These are phyloP conservation scores for Plantago ovata DNA, from an alignment of 257 asterid species.

Conservation along the genomic window DNA sequence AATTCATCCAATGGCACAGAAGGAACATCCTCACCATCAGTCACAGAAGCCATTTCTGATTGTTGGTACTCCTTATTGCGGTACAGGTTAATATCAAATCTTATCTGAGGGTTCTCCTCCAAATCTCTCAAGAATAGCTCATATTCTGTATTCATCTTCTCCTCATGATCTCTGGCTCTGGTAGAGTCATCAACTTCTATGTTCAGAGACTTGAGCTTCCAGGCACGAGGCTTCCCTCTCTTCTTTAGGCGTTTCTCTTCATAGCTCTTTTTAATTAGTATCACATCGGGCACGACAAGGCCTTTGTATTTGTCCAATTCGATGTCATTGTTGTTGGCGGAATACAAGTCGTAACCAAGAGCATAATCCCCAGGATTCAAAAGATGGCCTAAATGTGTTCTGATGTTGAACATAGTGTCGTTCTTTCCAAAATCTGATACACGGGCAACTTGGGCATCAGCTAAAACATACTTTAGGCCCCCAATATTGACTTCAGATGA, in stretches of 20 bases:
- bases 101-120: conserved; percentile 48
- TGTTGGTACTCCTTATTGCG: conserved; percentile 48
- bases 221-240: conserved; percentile 28
- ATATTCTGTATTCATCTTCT: conserved; percentile 42
- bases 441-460: conserved; percentile 45
- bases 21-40: conserved; percentile 42
- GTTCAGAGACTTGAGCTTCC: conserved; percentile 44
- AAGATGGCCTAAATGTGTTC: not conserved
- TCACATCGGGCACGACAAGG: not conserved
- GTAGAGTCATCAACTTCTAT: conserved; percentile 38
- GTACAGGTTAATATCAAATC: conserved; percentile 40
- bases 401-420: not conserved
- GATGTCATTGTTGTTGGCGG: conserved; percentile 16
- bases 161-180: conserved; percentile 34
- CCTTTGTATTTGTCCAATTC: conserved; percentile 12
- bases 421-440: conserved; percentile 4
- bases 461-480: conserved; percentile 31
- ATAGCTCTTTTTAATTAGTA: conserved; percentile 11
- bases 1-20: conserved; percentile 35
- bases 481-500: conserved; percentile 32
- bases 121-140: conserved; percentile 51
- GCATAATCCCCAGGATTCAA: conserved; percentile 50
- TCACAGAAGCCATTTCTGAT: conserved; percentile 40
- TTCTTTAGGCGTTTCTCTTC: conserved; percentile 22
- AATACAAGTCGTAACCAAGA: conserved; percentile 50